phyloP scores from a whole-genome alignment of 2,329 filamentous ascomycete species.

The Arthrobotrys megalospora region DNA sequence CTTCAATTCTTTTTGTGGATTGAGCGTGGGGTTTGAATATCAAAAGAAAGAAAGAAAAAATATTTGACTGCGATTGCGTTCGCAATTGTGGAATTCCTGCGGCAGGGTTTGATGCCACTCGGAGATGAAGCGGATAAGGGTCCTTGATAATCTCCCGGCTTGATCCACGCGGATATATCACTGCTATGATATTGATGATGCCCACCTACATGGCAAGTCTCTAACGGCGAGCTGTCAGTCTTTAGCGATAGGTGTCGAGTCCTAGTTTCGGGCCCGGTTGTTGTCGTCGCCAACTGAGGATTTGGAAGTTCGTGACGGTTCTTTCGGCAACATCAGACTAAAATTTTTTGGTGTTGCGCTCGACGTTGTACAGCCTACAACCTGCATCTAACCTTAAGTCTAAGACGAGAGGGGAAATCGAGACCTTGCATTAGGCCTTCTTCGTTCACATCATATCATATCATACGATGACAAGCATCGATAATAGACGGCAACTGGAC shows the following conservation, averaged over 20 bases:
- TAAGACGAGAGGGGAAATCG: slow-evolving; percentile 23
- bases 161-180: slow-evolving; percentile 45
- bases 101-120: slow-evolving; percentile 48
- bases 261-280: slow-evolving; percentile 19
- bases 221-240: slow-evolving; percentile 26
- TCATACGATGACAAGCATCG: slow-evolving; percentile 24
- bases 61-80: slow-evolving; percentile 24
- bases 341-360: slow-evolving; percentile 30
- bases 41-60: slow-evolving; percentile 31
- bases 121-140: slow-evolving; percentile 61
- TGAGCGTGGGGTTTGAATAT: slow-evolving; percentile 33
- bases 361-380: slow-evolving; percentile 12
- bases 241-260: slow-evolving; percentile 7
- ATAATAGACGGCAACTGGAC: background rate
- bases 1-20: background rate
- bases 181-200: slow-evolving; percentile 20
- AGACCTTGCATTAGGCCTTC: slow-evolving; percentile 9
- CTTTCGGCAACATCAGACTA: slow-evolving; percentile 27
- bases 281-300: slow-evolving; percentile 21
- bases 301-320: slow-evolving; percentile 33
- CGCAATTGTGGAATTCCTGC: slow-evolving; percentile 40
- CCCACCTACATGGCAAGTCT: slow-evolving; percentile 12
- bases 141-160: slow-evolving; percentile 60
- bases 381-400: slow-evolving; percentile 18
- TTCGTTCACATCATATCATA: slow-evolving; percentile 21